Evolutionary conservation across 495 filamentous ascomycete genomes (phyloP), one percentile per base, ranked within the genome.

Genomic region (Melanomma pulvis-pyrius): DNA sequence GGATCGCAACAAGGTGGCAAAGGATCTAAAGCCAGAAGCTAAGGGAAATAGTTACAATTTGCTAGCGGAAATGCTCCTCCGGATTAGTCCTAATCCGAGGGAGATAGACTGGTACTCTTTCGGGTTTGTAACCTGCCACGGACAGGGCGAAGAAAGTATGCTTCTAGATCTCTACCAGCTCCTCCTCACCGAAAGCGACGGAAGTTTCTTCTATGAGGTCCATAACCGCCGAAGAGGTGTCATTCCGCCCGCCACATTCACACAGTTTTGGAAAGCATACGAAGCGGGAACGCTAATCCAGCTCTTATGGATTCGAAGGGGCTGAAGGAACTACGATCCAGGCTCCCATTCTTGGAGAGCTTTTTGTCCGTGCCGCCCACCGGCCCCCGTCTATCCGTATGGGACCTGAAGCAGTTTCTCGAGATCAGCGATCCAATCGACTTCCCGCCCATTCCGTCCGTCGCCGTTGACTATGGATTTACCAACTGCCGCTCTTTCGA

Each of bases 301-400:
- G 64, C 71, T 76, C 55, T n/a, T n/a, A 75, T 76, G 73, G 74
- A 76, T 63, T 70, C 61, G 26, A 76, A 75, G 65, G 61, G 65
- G 36, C 68, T 70, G 58, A 74, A 72, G 50, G 58, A 71, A 56
- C 54, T 65, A 53, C 54, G 68, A 54, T 64, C 58, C 58, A 34
- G 50, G 28, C 57, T 75, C 28, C 72, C 72, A 30, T 65, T 73
- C 64, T 63, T 75, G 28, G 67, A 69, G 63, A 59, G 46, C 24
- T 74, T 71, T 62, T 68, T 75, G 52, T 63, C 63, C 61, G 66
- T 66, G 47, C 73, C 72, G 53, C 67, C 63, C 13, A 50, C 47
- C 55, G 67, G 56, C 9, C 62, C 63, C 54, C 61, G 39, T 26
- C 74, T 59, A 39, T 76, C 72, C 41, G 72, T 76, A 62, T 76